These are phyloP conservation scores for Apiospora marii DNA, from an alignment of 2,329 filamentous ascomycete species.

Conservation along the genomic window DNA sequence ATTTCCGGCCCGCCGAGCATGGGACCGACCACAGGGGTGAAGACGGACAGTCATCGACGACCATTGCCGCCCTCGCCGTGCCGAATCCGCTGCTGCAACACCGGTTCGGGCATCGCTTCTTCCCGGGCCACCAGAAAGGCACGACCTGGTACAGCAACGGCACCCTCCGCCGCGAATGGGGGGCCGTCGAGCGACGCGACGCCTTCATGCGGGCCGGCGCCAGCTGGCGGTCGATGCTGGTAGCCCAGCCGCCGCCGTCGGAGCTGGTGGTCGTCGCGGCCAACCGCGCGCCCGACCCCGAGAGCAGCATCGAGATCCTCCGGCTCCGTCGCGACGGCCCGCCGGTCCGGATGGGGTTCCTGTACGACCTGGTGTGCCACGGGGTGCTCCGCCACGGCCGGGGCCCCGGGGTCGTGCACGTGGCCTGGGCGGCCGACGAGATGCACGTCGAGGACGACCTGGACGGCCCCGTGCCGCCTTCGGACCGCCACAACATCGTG, in stretches of 20 bases:
- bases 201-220: not conserved
- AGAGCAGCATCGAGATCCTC: not conserved
- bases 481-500: no score
- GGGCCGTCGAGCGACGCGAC: not conserved
- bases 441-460: not conserved
- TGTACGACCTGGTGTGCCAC: not conserved
- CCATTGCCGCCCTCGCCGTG: no score
- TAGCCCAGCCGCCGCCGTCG: not conserved
- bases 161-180: not conserved
- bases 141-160: not conserved
- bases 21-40: not conserved
- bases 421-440: not conserved
- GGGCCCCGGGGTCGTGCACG: no score
- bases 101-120: not conserved
- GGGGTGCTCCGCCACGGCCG: not conserved
- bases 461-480: no score
- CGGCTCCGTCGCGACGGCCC: not conserved
- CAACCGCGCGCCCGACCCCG: rapidly evolving
- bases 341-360: not conserved
- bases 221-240: constrained; percentile 4
- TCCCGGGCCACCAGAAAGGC: not conserved
- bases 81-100: not conserved
- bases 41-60: no score
- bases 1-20: not conserved
- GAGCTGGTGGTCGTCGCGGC: not conserved